Conservation (phyloP, 2,329 filamentous ascomycete genomes). For the Cladorrhinum sp. region DNA sequence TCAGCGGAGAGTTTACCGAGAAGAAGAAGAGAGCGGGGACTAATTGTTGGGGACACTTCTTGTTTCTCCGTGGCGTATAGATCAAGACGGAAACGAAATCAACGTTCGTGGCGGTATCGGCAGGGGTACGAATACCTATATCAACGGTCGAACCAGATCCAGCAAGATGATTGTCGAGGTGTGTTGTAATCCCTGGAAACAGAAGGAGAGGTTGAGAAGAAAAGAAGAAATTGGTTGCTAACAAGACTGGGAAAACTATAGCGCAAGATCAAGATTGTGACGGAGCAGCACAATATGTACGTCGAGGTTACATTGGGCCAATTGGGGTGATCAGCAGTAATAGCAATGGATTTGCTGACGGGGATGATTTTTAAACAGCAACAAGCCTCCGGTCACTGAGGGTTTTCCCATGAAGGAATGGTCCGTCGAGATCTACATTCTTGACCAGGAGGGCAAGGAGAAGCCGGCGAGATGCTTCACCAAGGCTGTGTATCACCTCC, state of each 20-base stretch:
- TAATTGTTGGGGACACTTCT: neutral
- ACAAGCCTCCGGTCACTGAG: conserved; percentile 76
- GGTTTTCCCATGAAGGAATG: conserved; percentile 92
- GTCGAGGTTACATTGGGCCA: conserved; percentile 12
- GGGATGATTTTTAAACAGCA: conserved; percentile 46
- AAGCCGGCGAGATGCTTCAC: conserved; percentile 81
- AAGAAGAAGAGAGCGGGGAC: neutral
- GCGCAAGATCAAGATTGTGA: conserved; percentile 88
- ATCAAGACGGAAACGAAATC: neutral
- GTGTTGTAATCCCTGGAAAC: conserved; percentile 7
- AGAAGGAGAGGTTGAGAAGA: neutral
- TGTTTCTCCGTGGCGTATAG: neutral
- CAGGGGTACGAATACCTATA: neutral
- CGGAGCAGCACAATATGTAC: conserved; percentile 85
- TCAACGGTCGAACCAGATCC: neutral
- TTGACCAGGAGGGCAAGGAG: conserved; percentile 84
- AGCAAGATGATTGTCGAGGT: conserved; percentile 40
- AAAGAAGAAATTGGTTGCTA: conserved; percentile 3
- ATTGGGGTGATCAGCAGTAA: neutral
- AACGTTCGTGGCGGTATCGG: neutral
- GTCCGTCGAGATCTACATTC: conserved; percentile 79
- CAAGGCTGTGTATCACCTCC: conserved; percentile 88
- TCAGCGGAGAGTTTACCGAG: neutral
- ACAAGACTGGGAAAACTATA: conserved; percentile 47
- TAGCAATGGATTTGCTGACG: neutral